phyloP scores from a whole-genome alignment of 805 yeast genomes.

The Wickerhamomyces strasburgensis region DNA sequence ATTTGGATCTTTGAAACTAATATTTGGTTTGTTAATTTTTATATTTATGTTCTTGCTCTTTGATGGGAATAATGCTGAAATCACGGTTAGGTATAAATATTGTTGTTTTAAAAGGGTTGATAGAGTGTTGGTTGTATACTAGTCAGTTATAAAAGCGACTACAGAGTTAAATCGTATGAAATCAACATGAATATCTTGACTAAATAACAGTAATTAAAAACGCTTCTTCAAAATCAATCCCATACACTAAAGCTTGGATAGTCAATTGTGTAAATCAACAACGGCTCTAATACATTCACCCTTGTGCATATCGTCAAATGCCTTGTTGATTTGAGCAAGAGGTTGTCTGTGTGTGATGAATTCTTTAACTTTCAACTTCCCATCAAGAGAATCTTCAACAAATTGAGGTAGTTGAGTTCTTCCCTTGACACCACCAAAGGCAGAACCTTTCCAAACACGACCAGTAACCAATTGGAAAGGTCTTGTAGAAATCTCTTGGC shows the following conservation, averaged over 20 bases:
- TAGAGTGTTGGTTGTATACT: too few relatives aligned
- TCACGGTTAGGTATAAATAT: too few relatives aligned
- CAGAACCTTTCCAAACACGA: slow-evolving; percentile 98
- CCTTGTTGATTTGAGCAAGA: slow-evolving; percentile 74
- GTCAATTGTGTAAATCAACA: slow-evolving; percentile 37
- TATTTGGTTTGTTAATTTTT: too few relatives aligned
- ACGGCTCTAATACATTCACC: slow-evolving; percentile 96
- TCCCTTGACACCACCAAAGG: slow-evolving; percentile 99
- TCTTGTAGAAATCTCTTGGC: slow-evolving; percentile 92
- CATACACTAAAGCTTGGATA: slow-evolving; percentile 1
- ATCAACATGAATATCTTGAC: too few relatives aligned
- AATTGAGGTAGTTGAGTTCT: slow-evolving; percentile 90
- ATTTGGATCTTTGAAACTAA: too few relatives aligned
- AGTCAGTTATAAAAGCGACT: background rate
- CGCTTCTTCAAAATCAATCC: too few relatives aligned
- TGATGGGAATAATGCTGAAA: too few relatives aligned
- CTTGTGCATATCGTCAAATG: slow-evolving; percentile 90
- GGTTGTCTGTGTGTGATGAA: slow-evolving; percentile 88
- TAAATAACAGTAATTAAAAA: too few relatives aligned
- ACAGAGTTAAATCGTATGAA: background rate
- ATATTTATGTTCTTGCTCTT: too few relatives aligned
- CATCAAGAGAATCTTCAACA: slow-evolving; percentile 79
- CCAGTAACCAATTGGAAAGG: slow-evolving; percentile 99
- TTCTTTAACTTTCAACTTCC: slow-evolving; percentile 85
- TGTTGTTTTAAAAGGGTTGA: too few relatives aligned